A percentile compares a stretch with the other conserved stretches of the same genome.
Evolutionary conservation across 2,329 filamentous ascomycete genomes (phyloP).

Genomic region (Lomentospora prolificans): DNA sequence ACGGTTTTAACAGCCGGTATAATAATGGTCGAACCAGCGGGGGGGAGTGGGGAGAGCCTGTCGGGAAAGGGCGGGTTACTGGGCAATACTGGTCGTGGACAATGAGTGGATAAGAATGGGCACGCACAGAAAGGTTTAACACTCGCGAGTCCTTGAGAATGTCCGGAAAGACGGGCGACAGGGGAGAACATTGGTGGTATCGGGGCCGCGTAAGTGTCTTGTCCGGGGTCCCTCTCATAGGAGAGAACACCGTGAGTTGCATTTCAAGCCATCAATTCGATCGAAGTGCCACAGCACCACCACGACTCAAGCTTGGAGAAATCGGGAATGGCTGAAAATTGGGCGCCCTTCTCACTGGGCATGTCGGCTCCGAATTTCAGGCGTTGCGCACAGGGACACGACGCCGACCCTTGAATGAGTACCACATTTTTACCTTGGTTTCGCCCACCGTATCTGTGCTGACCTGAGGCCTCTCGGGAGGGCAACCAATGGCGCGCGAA

Average conservation of each 20-base stretch:
- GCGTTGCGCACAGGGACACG: background rate
- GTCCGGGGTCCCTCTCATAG: background rate
- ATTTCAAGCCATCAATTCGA: background rate
- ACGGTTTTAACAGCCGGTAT: background rate
- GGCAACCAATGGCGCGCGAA: too few relatives aligned
- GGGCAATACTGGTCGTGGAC: too few relatives aligned
- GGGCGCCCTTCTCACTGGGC: background rate
- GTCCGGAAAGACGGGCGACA: background rate
- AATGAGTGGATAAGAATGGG: too few relatives aligned
- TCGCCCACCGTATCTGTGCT: background rate
- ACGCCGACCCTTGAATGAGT: background rate
- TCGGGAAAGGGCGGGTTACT: background rate
- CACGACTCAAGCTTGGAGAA: background rate
- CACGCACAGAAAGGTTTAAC: too few relatives aligned
- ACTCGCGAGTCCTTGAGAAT: background rate
- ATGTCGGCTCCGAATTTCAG: background rate
- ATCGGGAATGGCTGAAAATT: background rate
- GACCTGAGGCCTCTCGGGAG: too few relatives aligned
- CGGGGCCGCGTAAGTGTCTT: background rate
- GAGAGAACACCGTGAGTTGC: background rate
- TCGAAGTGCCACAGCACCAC: background rate
- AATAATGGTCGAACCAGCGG: background rate
- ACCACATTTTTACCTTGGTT: background rate
- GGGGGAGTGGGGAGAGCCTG: background rate
- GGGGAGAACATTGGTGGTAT: background rate